Evolutionary conservation across 1,284 basidiomycete genomes (phyloP).

Genomic region (Wolfiporia cocos): DNA sequence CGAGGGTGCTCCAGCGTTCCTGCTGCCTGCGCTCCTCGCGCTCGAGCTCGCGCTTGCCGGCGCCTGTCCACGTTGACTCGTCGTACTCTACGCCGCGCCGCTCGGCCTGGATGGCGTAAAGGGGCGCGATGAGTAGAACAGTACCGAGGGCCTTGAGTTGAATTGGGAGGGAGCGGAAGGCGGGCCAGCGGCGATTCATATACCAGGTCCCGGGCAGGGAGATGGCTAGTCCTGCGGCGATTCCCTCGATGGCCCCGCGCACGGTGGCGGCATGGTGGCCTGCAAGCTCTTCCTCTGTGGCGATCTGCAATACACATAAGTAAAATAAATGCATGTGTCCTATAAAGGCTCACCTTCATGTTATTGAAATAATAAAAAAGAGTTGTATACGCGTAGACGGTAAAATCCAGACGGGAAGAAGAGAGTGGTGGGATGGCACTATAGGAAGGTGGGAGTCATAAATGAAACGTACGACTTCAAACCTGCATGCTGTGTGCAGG

Average conservation of each 20-base stretch:
- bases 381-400: conserved; percentile 2
- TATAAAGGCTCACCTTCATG: conserved; percentile 11
- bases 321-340: not conserved
- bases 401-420: no score
- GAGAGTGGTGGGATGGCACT: no score
- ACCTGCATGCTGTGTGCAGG: no score
- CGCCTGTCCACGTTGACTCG: conserved; percentile 29
- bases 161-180: conserved; percentile 44
- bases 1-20: conserved; percentile 34
- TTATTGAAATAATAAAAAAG: not conserved
- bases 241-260: conserved; percentile 34
- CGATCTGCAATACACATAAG: conserved; percentile 17
- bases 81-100: conserved; percentile 54
- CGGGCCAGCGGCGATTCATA: conserved; percentile 35
- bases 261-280: conserved; percentile 31
- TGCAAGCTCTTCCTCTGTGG: conserved; percentile 31
- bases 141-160: conserved; percentile 47
- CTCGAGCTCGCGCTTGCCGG: conserved; percentile 23
- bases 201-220: conserved; percentile 37
- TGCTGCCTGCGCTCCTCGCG: conserved; percentile 27
- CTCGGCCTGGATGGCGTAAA: conserved; percentile 50
- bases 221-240: conserved; percentile 33
- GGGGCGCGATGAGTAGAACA: conserved; percentile 40
- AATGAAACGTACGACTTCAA: no score
- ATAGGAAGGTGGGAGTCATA: no score